Conservation (phyloP, 345 rosid species). For the Viola odorata region DNA sequence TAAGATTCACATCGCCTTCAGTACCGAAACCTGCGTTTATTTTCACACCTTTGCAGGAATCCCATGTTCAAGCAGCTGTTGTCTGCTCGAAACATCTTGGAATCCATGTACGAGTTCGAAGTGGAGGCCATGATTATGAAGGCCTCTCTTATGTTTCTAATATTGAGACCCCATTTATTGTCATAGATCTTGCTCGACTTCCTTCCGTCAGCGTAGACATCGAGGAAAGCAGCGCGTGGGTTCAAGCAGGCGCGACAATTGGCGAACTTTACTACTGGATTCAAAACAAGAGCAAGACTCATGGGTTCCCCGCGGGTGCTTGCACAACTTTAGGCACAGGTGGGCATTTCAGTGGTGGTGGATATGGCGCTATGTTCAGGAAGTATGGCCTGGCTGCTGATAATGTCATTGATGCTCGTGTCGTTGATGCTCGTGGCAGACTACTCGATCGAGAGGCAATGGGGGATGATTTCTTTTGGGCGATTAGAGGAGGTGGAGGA, state of each 20-base stretch:
- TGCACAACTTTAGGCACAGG: conserved; percentile 14
- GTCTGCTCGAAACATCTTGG: conserved; percentile 15
- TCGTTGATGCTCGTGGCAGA: conserved; percentile 11
- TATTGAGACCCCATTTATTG: conserved; percentile 11
- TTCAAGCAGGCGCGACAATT: conserved; percentile 20
- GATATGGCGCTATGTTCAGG: conserved; percentile 19
- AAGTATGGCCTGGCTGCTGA: conserved; percentile 18
- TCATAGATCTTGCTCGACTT: conserved; percentile 16
- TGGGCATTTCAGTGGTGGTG: conserved; percentile 23
- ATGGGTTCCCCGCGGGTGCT: conserved; percentile 19
- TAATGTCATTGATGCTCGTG: conserved; percentile 14
- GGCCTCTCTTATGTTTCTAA: conserved; percentile 17
- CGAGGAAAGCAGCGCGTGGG: conserved; percentile 9
- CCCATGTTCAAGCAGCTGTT: conserved; percentile 27
- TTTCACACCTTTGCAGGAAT: conserved; percentile 24
- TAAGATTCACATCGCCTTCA: conserved; percentile 19
- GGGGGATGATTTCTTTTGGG: conserved; percentile 21
- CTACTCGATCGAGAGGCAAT: conserved; percentile 6
- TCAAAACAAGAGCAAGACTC: conserved; percentile 11
- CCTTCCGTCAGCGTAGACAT: conserved; percentile 9
- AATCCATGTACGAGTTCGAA: conserved; percentile 18
- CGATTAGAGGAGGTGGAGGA: conserved; percentile 17
- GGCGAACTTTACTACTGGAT: conserved; percentile 20
- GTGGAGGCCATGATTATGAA: conserved; percentile 25
- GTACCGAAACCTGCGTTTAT: conserved; percentile 23